Base-by-base conservation (phyloP, 441 rosid genomes). In the Bruguiera hainesii region DNA sequence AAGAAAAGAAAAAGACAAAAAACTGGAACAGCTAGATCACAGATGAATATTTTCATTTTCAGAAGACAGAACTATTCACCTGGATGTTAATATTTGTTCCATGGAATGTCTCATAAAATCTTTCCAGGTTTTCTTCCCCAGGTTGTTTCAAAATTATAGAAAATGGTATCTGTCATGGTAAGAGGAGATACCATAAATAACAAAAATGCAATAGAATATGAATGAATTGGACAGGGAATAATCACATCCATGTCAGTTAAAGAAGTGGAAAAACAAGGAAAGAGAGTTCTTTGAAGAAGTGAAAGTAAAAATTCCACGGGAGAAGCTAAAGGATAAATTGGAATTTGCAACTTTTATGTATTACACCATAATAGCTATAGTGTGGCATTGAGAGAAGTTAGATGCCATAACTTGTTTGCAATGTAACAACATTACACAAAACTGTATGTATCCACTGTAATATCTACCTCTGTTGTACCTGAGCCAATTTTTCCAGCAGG, bases 61-160 rank as follows among this genome's bases (percentile, higher is more conserved):
- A 46, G 5, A 53, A 49, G 60, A 49, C 26, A 63, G 49, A 48
- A 35, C 56, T 33, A 80, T 79, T 75, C 58, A 93, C 97, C 89
- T 90, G 98, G 71, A 90, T 89, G 75, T 72, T 89, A 72, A 87
- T 77, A 76, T 93, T 78, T 10, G 86, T 78, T 80, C 95, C 97
- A 83, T 90, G 98, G 78, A 84, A 90, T 23, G 98, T 90, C 84
- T 89, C 97, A 48, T 85, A 86, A 64, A 89, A 89, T 68, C 78
- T 84, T 67, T 84, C 96, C 5, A 11, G 75, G 71, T 76, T 75
- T 70, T 77, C 80, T 78, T 79, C 96, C 37, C 84, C 83, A 33
- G 61, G 52, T 61, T 90, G 84, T 71, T 81, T 86, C 63, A 86
- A 67, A 66, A 65, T 63, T 13, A 83, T 23, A 6, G 95, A 84